These are phyloP conservation scores for Tuber microsphaerosporum DNA, from an alignment of 495 filamentous ascomycete species.

Conservation along the genomic window DNA sequence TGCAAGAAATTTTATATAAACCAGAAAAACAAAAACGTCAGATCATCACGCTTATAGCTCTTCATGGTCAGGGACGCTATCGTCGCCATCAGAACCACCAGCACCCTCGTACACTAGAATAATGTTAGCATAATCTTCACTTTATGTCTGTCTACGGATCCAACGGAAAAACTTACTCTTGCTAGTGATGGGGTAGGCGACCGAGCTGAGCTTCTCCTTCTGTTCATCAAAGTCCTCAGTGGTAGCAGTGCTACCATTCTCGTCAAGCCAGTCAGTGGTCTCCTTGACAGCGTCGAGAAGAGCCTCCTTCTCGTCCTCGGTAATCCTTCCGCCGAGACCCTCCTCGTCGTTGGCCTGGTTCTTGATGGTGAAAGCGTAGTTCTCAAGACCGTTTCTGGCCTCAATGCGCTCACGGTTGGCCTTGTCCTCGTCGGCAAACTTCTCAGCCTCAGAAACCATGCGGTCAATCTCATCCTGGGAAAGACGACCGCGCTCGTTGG, in stretches of 20 bases:
- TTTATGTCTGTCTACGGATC: background rate
- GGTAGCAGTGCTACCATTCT: conserved; percentile 79
- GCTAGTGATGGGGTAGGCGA: conserved; percentile 97
- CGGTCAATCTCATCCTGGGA: conserved; percentile 95
- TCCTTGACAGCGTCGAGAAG: conserved; percentile 97
- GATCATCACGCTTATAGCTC: conserved; percentile 62
- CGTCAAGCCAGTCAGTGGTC: conserved; percentile 92
- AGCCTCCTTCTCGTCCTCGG: conserved; percentile 97
- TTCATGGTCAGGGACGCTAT: conserved; percentile 73
- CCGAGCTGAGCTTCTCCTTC: conserved; percentile 94
- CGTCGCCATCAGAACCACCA: conserved; percentile 57
- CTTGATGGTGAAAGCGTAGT: conserved; percentile 95
- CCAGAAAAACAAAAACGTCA: conserved; percentile 22
- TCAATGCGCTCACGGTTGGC: conserved; percentile 88
- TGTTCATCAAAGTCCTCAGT: conserved; percentile 98
- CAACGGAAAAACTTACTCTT: conserved; percentile 50
- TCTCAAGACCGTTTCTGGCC: conserved; percentile 91
- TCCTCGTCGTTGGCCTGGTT: conserved; percentile 98
- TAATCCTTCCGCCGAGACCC: conserved; percentile 94
- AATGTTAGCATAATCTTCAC: conserved; percentile 22
- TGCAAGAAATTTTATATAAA: background rate
- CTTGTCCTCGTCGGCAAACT: conserved; percentile 98
- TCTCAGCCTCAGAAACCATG: conserved; percentile 95
- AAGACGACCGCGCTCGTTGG: conserved; percentile 95
- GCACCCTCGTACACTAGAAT: conserved; percentile 67